Percentiles rank a stretch among this genome's conserved stretches.
phyloP scores from a whole-genome alignment of 345 rosid genomes.

The Brassica nigra region DNA sequence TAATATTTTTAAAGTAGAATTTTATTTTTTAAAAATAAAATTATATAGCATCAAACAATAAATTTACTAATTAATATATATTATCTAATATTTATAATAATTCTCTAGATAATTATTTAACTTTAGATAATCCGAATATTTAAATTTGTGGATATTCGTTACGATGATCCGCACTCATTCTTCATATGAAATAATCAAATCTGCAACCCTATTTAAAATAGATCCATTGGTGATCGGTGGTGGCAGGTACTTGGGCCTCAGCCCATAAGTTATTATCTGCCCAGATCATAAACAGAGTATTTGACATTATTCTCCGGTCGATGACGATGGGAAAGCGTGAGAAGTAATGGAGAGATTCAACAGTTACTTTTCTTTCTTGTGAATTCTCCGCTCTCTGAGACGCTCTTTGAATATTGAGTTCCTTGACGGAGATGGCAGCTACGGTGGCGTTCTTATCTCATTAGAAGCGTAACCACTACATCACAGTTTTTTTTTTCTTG shows the following conservation, averaged over 20 bases:
- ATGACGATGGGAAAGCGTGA: no score
- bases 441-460: not conserved
- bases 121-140: not conserved
- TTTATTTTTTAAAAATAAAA: not conserved
- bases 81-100: not conserved
- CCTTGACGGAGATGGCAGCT: conserved; percentile 24
- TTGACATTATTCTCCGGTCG: not conserved
- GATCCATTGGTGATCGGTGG: not conserved
- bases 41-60: not conserved
- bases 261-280: not conserved
- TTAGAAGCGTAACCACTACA: no score
- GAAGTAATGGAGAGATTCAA: no score
- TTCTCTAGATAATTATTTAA: not conserved
- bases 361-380: not conserved
- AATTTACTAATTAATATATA: not conserved
- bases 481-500: no score
- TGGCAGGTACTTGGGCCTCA: not conserved
- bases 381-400: conserved; percentile 9
- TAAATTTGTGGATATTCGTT: not conserved
- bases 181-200: not conserved
- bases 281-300: not conserved
- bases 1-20: not conserved
- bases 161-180: not conserved
- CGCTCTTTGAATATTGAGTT: no score
- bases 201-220: not conserved